These are phyloP conservation scores for Mucor indicus DNA, from an alignment of 371 early-diverging fungal species.

Conservation along the genomic window DNA sequence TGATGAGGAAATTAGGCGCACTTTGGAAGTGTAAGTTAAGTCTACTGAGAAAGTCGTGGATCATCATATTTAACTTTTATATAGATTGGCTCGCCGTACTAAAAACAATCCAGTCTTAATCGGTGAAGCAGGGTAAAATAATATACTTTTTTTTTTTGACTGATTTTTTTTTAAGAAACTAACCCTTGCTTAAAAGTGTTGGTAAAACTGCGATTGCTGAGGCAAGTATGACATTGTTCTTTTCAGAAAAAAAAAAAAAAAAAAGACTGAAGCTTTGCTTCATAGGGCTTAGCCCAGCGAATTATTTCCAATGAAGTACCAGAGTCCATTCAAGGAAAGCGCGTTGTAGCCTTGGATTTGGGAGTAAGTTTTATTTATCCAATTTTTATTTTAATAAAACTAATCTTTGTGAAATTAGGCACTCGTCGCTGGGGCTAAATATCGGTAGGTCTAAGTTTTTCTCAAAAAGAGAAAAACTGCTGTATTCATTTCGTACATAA, in stretches of 20 bases:
- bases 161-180: background rate
- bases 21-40: conserved; percentile 57
- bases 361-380: conserved; percentile 42
- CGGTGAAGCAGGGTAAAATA: conserved; percentile 67
- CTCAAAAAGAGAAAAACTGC: background rate
- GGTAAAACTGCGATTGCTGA: conserved; percentile 63
- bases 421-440: conserved; percentile 80
- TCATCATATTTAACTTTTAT: background rate
- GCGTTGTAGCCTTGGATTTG: conserved; percentile 77
- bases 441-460: conserved; percentile 54
- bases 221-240: conserved; percentile 14
- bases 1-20: conserved; percentile 79
- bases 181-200: conserved; percentile 24
- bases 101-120: conserved; percentile 93
- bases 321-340: conserved; percentile 68
- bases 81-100: conserved; percentile 66
- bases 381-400: background rate
- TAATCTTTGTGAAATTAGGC: conserved; percentile 24
- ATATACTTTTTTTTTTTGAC: no score
- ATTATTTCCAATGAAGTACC: conserved; percentile 83
- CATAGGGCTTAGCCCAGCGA: conserved; percentile 74
- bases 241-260: conserved; percentile 29
- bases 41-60: background rate
- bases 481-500: background rate
- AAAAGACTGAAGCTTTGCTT: conserved; percentile 1